Conservation (phyloP, 2,329 filamentous ascomycete species). For the Penicillium sp. region DNA sequence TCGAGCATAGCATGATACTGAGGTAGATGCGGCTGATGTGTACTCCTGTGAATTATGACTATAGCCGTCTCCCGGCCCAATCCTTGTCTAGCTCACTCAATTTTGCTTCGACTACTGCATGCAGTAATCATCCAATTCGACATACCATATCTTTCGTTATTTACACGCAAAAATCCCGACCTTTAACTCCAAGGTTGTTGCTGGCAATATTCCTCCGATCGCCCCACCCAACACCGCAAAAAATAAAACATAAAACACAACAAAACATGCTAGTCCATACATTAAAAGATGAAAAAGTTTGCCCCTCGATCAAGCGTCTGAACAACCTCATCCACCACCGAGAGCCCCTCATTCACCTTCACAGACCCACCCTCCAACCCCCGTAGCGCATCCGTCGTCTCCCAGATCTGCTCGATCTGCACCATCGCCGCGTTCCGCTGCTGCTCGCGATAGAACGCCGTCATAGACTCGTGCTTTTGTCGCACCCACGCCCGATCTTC, state of each 20-base stretch:
- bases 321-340: conserved; percentile 15
- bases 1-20: too few species aligned
- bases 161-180: neutral
- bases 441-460: conserved; percentile 26
- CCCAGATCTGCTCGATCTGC: conserved; percentile 25
- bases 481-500: conserved; percentile 23
- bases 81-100: neutral
- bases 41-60: too few species aligned
- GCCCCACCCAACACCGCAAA: too few species aligned
- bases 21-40: too few species aligned
- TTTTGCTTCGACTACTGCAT: conserved; percentile 1
- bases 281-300: conserved; percentile 25
- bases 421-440: conserved; percentile 26
- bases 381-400: conserved; percentile 15
- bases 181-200: too few species aligned
- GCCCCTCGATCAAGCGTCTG: conserved; percentile 17
- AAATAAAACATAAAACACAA: neutral
- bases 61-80: neutral
- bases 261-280: neutral
- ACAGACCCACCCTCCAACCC: conserved; percentile 1
- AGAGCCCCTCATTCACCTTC: neutral
- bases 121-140: neutral
- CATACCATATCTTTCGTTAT: neutral
- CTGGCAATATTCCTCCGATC: too few species aligned
- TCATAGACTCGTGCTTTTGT: conserved; percentile 26